These are phyloP conservation scores for Stephanocyclus meneghinianus DNA, from an alignment of 352 stramenopile species.

Conservation along the genomic window DNA sequence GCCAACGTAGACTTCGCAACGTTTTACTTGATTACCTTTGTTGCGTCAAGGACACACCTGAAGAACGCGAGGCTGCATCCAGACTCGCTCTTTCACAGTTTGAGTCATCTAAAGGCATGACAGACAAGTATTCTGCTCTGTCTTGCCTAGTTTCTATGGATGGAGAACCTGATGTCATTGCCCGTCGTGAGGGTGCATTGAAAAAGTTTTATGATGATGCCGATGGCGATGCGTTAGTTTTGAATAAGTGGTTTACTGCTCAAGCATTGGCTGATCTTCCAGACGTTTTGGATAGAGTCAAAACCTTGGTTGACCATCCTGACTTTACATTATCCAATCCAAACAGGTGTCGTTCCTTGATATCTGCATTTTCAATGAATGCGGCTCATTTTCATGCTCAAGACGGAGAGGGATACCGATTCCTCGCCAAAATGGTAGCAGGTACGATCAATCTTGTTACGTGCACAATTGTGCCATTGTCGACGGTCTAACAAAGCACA, in stretches of 20 bases:
- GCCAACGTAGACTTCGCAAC: conserved; percentile 83
- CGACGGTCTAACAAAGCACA: neutral
- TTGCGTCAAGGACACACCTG: conserved; percentile 69
- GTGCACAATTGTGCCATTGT: neutral
- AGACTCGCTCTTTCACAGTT: conserved; percentile 78
- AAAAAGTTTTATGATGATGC: conserved; percentile 85
- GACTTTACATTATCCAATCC: conserved; percentile 88
- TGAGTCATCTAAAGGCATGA: conserved; percentile 83
- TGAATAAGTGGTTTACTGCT: conserved; percentile 87
- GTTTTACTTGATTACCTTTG: conserved; percentile 82
- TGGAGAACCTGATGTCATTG: conserved; percentile 47
- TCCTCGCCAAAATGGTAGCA: conserved; percentile 82
- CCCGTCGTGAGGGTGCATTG: conserved; percentile 66
- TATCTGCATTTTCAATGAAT: conserved; percentile 85
- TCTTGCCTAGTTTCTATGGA: conserved; percentile 78
- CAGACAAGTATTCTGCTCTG: conserved; percentile 84
- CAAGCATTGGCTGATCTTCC: conserved; percentile 83
- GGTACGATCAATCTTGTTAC: neutral
- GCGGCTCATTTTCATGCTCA: conserved; percentile 82
- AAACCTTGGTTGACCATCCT: conserved; percentile 77
- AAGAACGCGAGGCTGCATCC: conserved; percentile 65
- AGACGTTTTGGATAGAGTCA: conserved; percentile 74
- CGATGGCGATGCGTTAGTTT: conserved; percentile 78
- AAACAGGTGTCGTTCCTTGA: conserved; percentile 84
- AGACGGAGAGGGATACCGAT: conserved; percentile 83